Evolutionary conservation across 345 rosid genomes (phyloP).

Genomic region (Firmiana major): DNA sequence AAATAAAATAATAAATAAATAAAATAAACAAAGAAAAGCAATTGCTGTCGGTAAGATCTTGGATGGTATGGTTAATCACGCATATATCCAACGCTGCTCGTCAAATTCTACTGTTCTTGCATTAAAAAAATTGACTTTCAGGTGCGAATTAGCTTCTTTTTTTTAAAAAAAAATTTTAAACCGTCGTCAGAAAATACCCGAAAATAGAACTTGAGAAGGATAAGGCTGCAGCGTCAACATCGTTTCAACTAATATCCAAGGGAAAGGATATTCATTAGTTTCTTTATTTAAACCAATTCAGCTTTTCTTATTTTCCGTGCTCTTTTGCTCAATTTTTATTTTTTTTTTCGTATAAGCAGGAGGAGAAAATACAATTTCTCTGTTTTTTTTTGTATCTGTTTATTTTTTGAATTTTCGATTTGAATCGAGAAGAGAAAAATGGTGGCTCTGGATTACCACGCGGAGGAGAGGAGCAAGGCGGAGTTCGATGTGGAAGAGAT

Average conservation of each 20-base stretch:
- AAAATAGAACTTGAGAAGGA: background rate
- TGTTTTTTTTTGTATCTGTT: background rate
- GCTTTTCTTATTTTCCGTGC: background rate
- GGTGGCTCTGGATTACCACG: conserved; percentile 59
- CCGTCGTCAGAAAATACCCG: background rate
- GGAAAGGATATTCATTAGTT: background rate
- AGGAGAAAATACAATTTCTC: background rate
- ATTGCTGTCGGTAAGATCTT: no score
- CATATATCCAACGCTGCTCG: no score
- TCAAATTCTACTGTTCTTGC: background rate
- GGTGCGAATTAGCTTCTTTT: no score
- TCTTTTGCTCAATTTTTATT: background rate
- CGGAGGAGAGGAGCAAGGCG: conserved; percentile 72
- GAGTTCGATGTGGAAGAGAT: conserved; percentile 82
- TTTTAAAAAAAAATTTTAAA: background rate
- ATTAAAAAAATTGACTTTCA: background rate
- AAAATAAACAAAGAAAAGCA: no score
- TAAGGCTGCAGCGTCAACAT: background rate
- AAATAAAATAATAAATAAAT: no score
- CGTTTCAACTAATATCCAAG: background rate
- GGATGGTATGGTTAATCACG: no score
- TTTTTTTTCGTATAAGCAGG: background rate
- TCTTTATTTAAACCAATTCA: background rate
- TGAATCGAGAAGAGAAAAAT: conserved; percentile 3
- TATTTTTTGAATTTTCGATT: background rate